Conservation (phyloP, 495 filamentous ascomycete genomes). For the Patellaria atrata region DNA sequence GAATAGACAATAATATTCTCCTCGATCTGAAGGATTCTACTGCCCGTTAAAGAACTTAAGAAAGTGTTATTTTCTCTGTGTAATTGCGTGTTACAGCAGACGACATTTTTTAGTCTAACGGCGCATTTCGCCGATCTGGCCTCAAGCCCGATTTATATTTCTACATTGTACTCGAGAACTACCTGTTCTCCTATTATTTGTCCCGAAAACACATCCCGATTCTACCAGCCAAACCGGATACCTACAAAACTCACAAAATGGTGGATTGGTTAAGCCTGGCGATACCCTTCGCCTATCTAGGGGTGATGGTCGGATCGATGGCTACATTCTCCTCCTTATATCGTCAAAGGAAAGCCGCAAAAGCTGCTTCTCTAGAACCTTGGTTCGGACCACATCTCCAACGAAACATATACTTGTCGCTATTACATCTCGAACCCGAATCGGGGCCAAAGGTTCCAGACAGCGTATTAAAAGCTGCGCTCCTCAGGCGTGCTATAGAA, state of each 20-base stretch:
- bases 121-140: too few relatives aligned
- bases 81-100: too few relatives aligned
- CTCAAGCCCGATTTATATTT: too few relatives aligned
- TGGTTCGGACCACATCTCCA: constrained; percentile 87
- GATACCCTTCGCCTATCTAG: constrained; percentile 75
- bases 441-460: constrained; percentile 65
- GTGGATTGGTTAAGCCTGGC: constrained; percentile 70
- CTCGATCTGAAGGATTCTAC: too few relatives aligned
- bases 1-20: too few relatives aligned
- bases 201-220: neutral
- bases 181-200: too few relatives aligned
- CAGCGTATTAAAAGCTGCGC: constrained; percentile 74
- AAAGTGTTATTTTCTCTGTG: too few relatives aligned
- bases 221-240: neutral
- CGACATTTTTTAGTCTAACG: too few relatives aligned
- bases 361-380: constrained; percentile 67
- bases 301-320: constrained; percentile 72
- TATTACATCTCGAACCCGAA: constrained; percentile 77
- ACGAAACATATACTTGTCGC: constrained; percentile 85
- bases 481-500: constrained; percentile 76
- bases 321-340: constrained; percentile 86
- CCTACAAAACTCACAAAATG: constrained; percentile 25
- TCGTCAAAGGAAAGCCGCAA: constrained; percentile 77
- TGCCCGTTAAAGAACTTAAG: too few relatives aligned
- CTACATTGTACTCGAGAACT: too few relatives aligned